Percentiles rank a stretch among this genome's conserved stretches.
phyloP scores from a whole-genome alignment of 2,329 filamentous ascomycete genomes.

The Bimuria novae-zelandiae region DNA sequence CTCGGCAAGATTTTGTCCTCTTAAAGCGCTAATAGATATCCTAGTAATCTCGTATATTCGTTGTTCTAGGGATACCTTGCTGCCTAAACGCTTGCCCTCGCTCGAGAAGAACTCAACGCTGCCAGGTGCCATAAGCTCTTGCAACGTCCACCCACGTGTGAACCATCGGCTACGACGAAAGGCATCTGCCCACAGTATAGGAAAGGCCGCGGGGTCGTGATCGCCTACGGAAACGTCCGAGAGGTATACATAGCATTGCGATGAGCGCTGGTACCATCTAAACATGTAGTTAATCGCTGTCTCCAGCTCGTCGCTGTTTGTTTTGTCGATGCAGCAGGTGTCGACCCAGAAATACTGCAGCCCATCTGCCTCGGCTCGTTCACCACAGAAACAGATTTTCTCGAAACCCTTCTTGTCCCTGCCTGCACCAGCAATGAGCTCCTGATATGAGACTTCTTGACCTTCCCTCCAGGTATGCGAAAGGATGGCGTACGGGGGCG shows the following conservation, averaged over 20 bases:
- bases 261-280: background rate
- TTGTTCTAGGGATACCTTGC: background rate
- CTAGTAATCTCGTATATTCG: conserved; percentile 1
- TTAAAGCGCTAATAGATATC: background rate
- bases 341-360: background rate
- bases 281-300: conserved; percentile 8
- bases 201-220: background rate
- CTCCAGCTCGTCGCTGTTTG: background rate
- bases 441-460: conserved; percentile 29
- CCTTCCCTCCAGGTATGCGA: conserved; percentile 38
- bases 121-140: background rate
- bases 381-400: background rate
- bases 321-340: background rate
- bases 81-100: background rate
- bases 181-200: background rate
- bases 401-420: background rate
- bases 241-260: background rate
- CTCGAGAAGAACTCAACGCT: background rate
- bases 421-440: conserved; percentile 9
- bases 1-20: background rate
- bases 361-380: background rate
- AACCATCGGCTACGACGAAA: background rate
- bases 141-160: background rate
- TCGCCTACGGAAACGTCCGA: background rate
- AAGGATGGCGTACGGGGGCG: conserved; percentile 32